Conservation (phyloP, 2,329 filamentous ascomycete species). For the Botrytis fabae region DNA sequence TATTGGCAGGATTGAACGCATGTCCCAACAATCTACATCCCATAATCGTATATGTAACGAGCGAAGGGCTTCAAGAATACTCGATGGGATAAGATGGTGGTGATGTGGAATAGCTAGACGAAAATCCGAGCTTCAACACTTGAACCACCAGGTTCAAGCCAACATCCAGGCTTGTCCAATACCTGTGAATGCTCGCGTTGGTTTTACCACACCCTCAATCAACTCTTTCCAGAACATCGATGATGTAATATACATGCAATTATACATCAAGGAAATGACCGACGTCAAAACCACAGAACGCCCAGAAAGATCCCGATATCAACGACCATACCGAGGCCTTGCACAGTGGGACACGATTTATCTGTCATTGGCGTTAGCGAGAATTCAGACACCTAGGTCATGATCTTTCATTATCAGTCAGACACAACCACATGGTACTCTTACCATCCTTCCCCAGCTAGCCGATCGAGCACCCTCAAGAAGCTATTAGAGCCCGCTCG, state of each 20-base stretch:
- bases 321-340: background rate
- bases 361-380: no score
- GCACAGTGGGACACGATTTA: background rate
- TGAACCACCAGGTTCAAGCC: background rate
- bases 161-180: no score
- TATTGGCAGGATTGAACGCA: background rate
- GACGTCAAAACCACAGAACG: background rate
- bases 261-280: background rate
- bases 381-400: background rate
- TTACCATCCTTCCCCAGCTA: background rate
- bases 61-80: background rate
- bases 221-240: background rate
- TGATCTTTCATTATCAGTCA: background rate
- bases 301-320: background rate
- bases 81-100: background rate
- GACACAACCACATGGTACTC: background rate
- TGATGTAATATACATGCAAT: background rate
- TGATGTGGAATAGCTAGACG: background rate
- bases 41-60: background rate
- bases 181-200: no score
- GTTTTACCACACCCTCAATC: background rate
- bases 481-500: background rate
- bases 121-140: background rate
- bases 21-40: background rate
- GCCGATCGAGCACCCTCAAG: background rate